phyloP scores from a whole-genome alignment of 1,139 yeast species.

The Yamadazyma atmosphaerica region DNA sequence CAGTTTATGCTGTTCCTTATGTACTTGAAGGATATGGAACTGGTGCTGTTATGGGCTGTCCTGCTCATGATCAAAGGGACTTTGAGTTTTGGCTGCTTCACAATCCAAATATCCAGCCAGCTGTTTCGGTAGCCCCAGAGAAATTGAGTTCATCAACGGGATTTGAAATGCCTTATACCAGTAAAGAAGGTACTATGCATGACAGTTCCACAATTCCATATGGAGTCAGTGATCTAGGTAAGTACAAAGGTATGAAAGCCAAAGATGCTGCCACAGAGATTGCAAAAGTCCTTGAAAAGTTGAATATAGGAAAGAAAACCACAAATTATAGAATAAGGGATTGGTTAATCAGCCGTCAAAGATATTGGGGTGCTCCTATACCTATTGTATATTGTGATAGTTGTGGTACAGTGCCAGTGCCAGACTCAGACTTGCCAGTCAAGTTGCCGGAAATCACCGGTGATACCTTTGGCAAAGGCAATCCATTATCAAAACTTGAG shows the following conservation, averaged over 20 bases:
- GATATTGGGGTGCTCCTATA: constrained; percentile 99
- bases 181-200: constrained; percentile 55
- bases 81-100: constrained; percentile 73
- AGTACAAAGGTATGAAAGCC: constrained; percentile 49
- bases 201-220: constrained; percentile 24
- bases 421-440: constrained; percentile 83
- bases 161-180: constrained; percentile 42
- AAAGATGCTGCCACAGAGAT: constrained; percentile 55
- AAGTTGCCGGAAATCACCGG: constrained; percentile 56
- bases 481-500: constrained; percentile 66
- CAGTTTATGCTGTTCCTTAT: constrained; percentile 88
- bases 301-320: constrained; percentile 45
- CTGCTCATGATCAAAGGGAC: constrained; percentile 89
- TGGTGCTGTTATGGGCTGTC: constrained; percentile 98
- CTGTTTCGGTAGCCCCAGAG: constrained; percentile 46
- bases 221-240: constrained; percentile 42
- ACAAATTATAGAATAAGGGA: constrained; percentile 74
- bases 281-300: constrained; percentile 37
- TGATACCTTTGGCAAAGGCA: constrained; percentile 53
- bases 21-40: constrained; percentile 80
- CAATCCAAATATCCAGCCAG: constrained; percentile 43
- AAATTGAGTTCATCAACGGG: constrained; percentile 8
- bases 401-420: constrained; percentile 92
- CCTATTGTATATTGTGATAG: constrained; percentile 83
- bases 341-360: constrained; percentile 91